Evolutionary conservation across 2,329 filamentous ascomycete genomes (phyloP).

Genomic region (Botrytis fragariae): DNA sequence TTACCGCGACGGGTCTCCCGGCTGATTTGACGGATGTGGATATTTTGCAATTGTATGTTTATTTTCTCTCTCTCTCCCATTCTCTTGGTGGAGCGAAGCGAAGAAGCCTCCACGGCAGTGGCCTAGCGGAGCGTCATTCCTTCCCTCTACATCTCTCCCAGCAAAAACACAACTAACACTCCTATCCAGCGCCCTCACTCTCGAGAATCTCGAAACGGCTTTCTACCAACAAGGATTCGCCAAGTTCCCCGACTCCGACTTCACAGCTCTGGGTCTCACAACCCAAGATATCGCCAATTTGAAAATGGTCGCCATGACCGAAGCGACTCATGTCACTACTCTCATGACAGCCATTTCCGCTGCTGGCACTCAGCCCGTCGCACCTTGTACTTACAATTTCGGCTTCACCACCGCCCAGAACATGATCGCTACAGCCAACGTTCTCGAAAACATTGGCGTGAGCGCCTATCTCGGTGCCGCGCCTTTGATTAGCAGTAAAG

Average conservation of each 20-base stretch:
- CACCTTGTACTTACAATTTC: conserved; percentile 72
- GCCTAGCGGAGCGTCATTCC: neutral
- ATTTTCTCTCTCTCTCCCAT: no score
- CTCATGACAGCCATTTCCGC: conserved; percentile 60
- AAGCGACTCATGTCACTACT: conserved; percentile 59
- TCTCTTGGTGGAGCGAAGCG: neutral
- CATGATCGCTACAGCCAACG: conserved; percentile 67
- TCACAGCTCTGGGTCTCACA: conserved; percentile 59
- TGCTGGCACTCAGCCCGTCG: conserved; percentile 62
- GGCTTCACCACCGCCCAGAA: conserved; percentile 60
- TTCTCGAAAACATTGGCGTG: conserved; percentile 71
- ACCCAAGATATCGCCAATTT: conserved; percentile 57
- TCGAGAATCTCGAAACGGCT: conserved; percentile 70
- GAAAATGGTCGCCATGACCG: conserved; percentile 59
- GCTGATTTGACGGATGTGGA: conserved; percentile 48
- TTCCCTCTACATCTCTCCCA: neutral
- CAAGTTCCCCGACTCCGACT: conserved; percentile 63
- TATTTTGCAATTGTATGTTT: conserved; percentile 52
- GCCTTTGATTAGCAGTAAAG: conserved; percentile 57
- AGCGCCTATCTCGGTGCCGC: conserved; percentile 71
- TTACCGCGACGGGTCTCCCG: conserved; percentile 37
- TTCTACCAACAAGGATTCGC: conserved; percentile 72
- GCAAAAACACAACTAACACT: neutral
- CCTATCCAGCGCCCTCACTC: conserved; percentile 59
- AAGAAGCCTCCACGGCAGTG: neutral